These are phyloP conservation scores for Saussurea involucrata DNA, from an alignment of 129 eudicot species.

Conservation along the genomic window DNA sequence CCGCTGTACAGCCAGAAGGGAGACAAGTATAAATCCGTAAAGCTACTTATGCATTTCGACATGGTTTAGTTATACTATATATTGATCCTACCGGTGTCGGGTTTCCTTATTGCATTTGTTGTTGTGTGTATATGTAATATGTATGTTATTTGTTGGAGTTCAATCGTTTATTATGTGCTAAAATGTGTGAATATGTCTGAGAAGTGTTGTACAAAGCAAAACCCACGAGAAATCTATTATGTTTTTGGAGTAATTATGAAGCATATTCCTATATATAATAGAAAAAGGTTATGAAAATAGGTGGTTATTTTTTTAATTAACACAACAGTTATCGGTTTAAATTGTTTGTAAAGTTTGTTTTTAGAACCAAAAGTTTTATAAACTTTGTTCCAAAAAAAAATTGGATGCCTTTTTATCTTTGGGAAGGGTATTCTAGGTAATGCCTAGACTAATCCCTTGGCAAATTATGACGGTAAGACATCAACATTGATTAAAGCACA, in stretches of 20 bases:
- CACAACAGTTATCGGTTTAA: too few species aligned
- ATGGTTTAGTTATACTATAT: constrained; percentile 31
- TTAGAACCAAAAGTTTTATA: too few species aligned
- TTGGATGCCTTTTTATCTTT: too few species aligned
- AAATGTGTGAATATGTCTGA: constrained; percentile 27
- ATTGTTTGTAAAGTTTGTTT: too few species aligned
- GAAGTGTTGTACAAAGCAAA: constrained; percentile 17
- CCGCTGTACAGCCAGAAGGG: constrained; percentile 68
- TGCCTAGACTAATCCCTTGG: too few species aligned
- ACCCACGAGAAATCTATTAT: constrained; percentile 17
- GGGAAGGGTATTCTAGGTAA: too few species aligned
- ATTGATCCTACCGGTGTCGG: neutral
- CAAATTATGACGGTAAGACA: too few species aligned
- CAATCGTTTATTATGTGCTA: neutral
- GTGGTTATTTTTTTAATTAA: too few species aligned
- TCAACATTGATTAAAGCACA: too few species aligned
- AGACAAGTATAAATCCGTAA: constrained; percentile 65
- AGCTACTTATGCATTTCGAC: constrained; percentile 81
- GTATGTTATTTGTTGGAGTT: constrained; percentile 3
- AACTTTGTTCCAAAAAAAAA: too few species aligned
- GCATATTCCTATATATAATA: too few species aligned
- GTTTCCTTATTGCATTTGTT: neutral
- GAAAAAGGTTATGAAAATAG: too few species aligned
- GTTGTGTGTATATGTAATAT: constrained; percentile 24
- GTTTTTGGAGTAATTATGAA: neutral